Evolutionary conservation across 2,329 filamentous ascomycete genomes (phyloP).

Genomic region (Exophiala phaeomuriformis): DNA sequence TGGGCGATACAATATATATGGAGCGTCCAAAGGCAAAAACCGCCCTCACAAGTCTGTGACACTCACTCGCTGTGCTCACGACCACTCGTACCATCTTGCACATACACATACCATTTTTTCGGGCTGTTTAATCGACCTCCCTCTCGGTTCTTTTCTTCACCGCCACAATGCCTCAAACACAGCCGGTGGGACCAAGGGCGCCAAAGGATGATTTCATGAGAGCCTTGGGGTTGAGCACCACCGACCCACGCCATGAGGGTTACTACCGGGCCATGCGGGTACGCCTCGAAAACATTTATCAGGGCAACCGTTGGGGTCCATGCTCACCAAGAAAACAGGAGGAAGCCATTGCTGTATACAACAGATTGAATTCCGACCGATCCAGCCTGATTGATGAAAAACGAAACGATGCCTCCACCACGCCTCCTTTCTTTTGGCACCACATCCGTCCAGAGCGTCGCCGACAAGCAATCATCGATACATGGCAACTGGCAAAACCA

Average conservation of each 20-base stretch:
- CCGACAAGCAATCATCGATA: conserved; percentile 38
- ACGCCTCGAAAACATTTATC: conserved; percentile 21
- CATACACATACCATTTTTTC: conserved; percentile 16
- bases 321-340: conserved; percentile 31
- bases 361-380: conserved; percentile 36
- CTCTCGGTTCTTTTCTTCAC: conserved; percentile 6
- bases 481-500: conserved; percentile 36
- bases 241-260: conserved; percentile 39
- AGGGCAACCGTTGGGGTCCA: not conserved
- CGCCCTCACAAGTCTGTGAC: conserved; percentile 19
- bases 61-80: conserved; percentile 24
- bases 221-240: conserved; percentile 36
- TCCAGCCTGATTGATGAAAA: conserved; percentile 37
- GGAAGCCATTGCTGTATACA: conserved; percentile 40
- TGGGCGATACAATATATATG: conserved; percentile 20
- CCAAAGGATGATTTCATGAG: conserved; percentile 44
- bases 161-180: conserved; percentile 20
- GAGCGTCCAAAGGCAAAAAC: conserved; percentile 14
- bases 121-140: conserved; percentile 17
- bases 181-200: conserved; percentile 35
- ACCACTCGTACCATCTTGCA: conserved; percentile 20
- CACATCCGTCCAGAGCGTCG: conserved; percentile 40
- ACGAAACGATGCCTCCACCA: conserved; percentile 33
- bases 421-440: conserved; percentile 42
- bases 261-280: conserved; percentile 42